Conservation (phyloP, 2,329 filamentous ascomycete genomes). For the Annulohypoxylon truncatum region DNA sequence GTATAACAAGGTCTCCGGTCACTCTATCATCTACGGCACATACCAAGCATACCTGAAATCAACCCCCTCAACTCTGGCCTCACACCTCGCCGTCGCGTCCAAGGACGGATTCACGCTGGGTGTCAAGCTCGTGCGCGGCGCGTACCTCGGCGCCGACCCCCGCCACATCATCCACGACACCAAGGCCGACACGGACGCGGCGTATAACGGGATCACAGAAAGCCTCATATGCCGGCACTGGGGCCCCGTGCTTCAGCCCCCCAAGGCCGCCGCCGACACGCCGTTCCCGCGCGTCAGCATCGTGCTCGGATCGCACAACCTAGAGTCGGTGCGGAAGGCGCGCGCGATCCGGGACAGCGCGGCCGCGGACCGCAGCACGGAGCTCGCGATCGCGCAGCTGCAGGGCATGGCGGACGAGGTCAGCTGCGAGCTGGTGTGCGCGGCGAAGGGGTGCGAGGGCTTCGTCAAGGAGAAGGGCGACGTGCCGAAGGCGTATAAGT, state of each 20-base stretch:
- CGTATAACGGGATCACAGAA: constrained; percentile 78
- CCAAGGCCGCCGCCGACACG: constrained; percentile 42
- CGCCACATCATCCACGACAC: constrained; percentile 77
- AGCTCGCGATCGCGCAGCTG: constrained; percentile 78
- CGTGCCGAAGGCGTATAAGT: constrained; percentile 67
- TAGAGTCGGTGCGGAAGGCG: constrained; percentile 72
- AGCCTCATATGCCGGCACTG: constrained; percentile 74
- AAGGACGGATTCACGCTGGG: constrained; percentile 74
- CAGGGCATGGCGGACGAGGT: constrained; percentile 98
- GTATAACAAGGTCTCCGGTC: constrained; percentile 73
- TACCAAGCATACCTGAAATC: constrained; percentile 82
- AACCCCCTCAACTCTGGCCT: constrained; percentile 65
- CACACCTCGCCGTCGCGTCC: constrained; percentile 69
- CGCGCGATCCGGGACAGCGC: constrained; percentile 62
- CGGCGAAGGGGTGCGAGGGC: constrained; percentile 22
- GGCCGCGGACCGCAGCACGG: constrained; percentile 54
- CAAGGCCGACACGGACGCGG: constrained; percentile 75
- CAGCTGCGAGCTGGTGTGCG: constrained; percentile 69
- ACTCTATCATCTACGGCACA: constrained; percentile 81
- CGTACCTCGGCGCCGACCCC: constrained; percentile 77
- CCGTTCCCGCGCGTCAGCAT: constrained; percentile 70
- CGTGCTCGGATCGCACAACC: constrained; percentile 87
- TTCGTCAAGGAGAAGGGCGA: constrained; percentile 26
- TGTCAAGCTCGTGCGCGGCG: constrained; percentile 80
- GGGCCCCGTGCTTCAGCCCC: constrained; percentile 62